Conservation (phyloP, 768 basidiomycete species). For the Mycena alexandri region DNA sequence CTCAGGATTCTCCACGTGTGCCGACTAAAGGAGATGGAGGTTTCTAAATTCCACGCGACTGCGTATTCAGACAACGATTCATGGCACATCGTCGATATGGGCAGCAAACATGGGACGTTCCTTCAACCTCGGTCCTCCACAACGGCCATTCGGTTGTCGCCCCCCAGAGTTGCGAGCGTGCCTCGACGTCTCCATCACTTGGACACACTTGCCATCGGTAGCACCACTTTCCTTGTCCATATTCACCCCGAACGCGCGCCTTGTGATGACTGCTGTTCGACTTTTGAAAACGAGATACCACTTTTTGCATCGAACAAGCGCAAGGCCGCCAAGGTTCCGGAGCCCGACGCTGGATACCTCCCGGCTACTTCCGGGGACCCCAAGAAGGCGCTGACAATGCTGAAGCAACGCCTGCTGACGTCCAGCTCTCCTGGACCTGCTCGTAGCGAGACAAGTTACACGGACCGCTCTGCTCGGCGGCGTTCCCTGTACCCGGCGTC, state of each 20-base stretch:
- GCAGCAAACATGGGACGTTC: slow-evolving; percentile 88
- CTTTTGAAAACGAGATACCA: slow-evolving; percentile 68
- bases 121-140: slow-evolving; percentile 51
- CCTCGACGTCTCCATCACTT: slow-evolving; percentile 73
- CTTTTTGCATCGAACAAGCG: slow-evolving; percentile 58
- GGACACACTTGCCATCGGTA: slow-evolving; percentile 76
- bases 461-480: slow-evolving; percentile 80
- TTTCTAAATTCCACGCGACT: slow-evolving; percentile 85
- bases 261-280: slow-evolving; percentile 71
- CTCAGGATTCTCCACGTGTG: slow-evolving; percentile 70
- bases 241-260: slow-evolving; percentile 73
- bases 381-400: slow-evolving; percentile 73
- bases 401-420: slow-evolving; percentile 74
- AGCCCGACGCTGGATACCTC: slow-evolving; percentile 43
- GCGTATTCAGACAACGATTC: slow-evolving; percentile 75
- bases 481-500: slow-evolving; percentile 69
- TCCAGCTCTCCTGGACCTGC: slow-evolving; percentile 52
- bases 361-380: slow-evolving; percentile 56
- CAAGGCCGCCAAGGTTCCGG: slow-evolving; percentile 44
- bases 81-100: slow-evolving; percentile 89
- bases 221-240: slow-evolving; percentile 78
- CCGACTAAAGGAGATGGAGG: slow-evolving; percentile 86
- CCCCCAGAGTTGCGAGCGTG: slow-evolving; percentile 74
- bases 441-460: slow-evolving; percentile 53
- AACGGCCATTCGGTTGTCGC: slow-evolving; percentile 65